Evolutionary conservation across 129 eudicot species (phyloP).

Genomic region (Helianthus tuberosus): DNA sequence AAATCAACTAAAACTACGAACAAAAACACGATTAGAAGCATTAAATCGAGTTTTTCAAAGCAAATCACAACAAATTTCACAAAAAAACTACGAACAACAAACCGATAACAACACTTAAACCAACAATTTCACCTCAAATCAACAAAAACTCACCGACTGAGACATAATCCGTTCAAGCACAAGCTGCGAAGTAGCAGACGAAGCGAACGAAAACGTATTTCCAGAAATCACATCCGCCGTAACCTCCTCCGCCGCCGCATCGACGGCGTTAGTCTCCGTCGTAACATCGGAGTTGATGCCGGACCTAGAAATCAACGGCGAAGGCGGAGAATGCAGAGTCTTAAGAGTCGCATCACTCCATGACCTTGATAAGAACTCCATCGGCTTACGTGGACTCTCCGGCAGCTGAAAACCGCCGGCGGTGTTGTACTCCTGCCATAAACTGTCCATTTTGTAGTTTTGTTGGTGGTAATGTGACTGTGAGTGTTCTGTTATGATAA

Average conservation of each 20-base stretch:
- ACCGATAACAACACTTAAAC: too few relatives aligned
- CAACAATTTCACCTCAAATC: neutral
- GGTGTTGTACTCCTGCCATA: slow-evolving; percentile 53
- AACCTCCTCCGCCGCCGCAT: slow-evolving; percentile 32
- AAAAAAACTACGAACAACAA: too few relatives aligned
- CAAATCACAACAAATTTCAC: too few relatives aligned
- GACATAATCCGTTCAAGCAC: slow-evolving; percentile 98
- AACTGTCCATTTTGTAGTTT: slow-evolving; percentile 47
- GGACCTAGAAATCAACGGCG: slow-evolving; percentile 36
- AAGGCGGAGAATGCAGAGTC: slow-evolving; percentile 59
- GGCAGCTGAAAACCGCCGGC: slow-evolving; percentile 63
- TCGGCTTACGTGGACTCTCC: slow-evolving; percentile 84
- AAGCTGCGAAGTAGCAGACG: slow-evolving; percentile 94
- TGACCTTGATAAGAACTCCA: slow-evolving; percentile 91
- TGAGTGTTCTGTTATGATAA: slow-evolving; percentile 22
- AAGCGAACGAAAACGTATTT: slow-evolving; percentile 90
- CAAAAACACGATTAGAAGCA: too few relatives aligned
- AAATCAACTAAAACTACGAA: too few relatives aligned
- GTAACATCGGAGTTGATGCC: slow-evolving; percentile 6
- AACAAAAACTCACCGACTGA: slow-evolving; percentile 70
- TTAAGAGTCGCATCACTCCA: slow-evolving; percentile 86
- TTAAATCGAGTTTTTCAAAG: too few relatives aligned
- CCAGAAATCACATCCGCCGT: slow-evolving; percentile 44
- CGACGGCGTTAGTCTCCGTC: slow-evolving; percentile 14
- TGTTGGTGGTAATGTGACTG: neutral